Evolutionary conservation across 2,329 filamentous ascomycete species (phyloP), one percentile per base, ranked within the genome.

Genomic region (Venturia aucupariae): DNA sequence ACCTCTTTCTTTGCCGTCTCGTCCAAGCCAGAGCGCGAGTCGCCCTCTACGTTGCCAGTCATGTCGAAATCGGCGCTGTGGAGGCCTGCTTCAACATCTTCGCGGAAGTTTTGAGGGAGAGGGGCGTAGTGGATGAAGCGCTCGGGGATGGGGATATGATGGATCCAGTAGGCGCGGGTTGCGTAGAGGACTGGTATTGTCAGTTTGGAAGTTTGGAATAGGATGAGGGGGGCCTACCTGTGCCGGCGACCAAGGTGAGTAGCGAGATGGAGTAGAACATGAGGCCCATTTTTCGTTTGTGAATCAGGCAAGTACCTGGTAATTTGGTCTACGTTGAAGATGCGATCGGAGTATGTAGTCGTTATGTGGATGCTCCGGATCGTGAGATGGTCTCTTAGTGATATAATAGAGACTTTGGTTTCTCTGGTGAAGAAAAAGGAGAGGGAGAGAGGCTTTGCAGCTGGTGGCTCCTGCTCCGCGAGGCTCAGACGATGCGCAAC

Each of bases 1-100:
- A 99, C 86, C 75, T 96, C 90, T 46, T 82, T 78, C 80, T 97
- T 97, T 65, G 85, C 89, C 60, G 79, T 80, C 68, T 89, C 86
- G 73, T 97, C 92, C 22, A 99, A 81, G 0, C 94, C 94, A 0
- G 86, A 84, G 68, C 94, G 85, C 38, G 82, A 81, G 74, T 99
- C 94, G 61, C 89, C 90, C 65, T 87, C 86, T 41, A 99, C 80
- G 73, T 99, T 99, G 67, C 83, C 84, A 11, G 82, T 79, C 32
- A 99, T 83, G 72, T 96, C 89, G 74, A 99, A 99, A 64, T 87
- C 90, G 64, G 82, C 83, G 66, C 89, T 93, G 51, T 87, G 89
- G 35, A 99, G 83, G 24, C 94, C 94, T 19, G 90, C 87, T 76
- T 97, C 93, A 65, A 94, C 87, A 77, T 99, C 94, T 69, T 84